Conservation (phyloP, 2,329 filamentous ascomycete species). For the Didymella arachidicola region DNA sequence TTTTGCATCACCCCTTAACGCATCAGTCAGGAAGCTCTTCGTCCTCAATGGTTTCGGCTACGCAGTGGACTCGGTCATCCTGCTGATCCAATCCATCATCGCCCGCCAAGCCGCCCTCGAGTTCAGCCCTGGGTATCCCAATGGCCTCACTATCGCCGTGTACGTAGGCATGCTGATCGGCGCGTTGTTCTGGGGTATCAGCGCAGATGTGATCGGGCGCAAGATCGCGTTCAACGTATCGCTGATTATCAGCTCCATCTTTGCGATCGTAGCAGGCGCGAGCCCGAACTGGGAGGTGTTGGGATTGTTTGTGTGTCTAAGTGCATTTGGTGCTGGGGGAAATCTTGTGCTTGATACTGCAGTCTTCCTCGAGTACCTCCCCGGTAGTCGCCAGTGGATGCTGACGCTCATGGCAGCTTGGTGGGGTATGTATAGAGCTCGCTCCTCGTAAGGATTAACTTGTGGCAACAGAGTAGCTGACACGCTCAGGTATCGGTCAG, state of each 20-base stretch:
- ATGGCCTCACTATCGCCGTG: slow-evolving; percentile 67
- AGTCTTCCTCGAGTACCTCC: slow-evolving; percentile 66
- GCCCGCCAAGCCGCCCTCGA: slow-evolving; percentile 65
- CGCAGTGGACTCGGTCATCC: slow-evolving; percentile 64
- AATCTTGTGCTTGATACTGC: slow-evolving; percentile 71
- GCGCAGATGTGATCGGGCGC: slow-evolving; percentile 72
- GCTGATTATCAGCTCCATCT: slow-evolving; percentile 68
- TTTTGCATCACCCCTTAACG: neutral
- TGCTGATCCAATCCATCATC: slow-evolving; percentile 70
- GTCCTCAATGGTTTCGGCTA: slow-evolving; percentile 69
- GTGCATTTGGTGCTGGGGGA: slow-evolving; percentile 70
- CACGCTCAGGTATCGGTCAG: slow-evolving; percentile 55
- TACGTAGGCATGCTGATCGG: slow-evolving; percentile 66
- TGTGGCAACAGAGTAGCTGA: neutral
- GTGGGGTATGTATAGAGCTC: slow-evolving; percentile 53
- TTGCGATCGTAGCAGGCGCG: slow-evolving; percentile 70
- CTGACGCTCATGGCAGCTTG: slow-evolving; percentile 68
- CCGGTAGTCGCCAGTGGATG: slow-evolving; percentile 68
- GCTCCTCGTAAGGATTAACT: neutral
- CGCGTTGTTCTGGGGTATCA: slow-evolving; percentile 73
- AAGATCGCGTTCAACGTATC: slow-evolving; percentile 73
- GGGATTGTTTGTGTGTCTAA: slow-evolving; percentile 68
- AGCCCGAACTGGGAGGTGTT: slow-evolving; percentile 72
- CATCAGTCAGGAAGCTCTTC: slow-evolving; percentile 56
- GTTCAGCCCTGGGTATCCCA: slow-evolving; percentile 63